Conservation (phyloP, 345 rosid genomes). For the Conringia planisiliqua region DNA sequence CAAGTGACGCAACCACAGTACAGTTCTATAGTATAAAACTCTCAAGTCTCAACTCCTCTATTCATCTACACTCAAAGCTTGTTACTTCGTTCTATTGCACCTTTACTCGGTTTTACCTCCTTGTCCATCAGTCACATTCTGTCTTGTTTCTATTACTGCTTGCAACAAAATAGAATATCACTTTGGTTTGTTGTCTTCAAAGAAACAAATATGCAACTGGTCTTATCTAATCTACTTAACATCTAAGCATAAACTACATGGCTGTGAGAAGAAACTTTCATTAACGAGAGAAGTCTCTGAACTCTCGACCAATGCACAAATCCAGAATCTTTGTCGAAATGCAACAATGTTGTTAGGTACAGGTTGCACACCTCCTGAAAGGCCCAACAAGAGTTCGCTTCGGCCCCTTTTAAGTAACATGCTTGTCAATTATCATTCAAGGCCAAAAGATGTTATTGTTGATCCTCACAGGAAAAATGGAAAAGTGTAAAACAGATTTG, state of each 20-base stretch:
- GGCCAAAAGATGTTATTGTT: no score
- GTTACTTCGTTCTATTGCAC: background rate
- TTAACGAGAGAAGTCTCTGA: background rate
- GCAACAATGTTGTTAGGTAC: background rate
- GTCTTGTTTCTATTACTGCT: constrained; percentile 11
- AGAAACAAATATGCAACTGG: background rate
- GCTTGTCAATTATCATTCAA: no score
- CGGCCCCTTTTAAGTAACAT: no score
- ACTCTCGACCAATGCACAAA: no score
- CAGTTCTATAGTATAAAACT: background rate
- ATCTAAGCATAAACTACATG: background rate
- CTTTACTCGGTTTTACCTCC: background rate
- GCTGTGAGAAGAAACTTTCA: background rate
- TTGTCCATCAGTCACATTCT: background rate
- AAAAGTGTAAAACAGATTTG: no score
- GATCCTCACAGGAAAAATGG: no score
- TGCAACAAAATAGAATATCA: background rate
- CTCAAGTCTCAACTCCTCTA: constrained; percentile 8
- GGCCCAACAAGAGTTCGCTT: no score
- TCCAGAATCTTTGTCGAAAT: background rate
- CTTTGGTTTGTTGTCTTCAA: background rate
- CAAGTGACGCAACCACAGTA: background rate
- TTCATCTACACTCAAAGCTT: background rate
- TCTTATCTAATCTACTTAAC: background rate
- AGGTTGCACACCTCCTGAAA: no score